Evolutionary conservation across 768 basidiomycete genomes (phyloP), one percentile per base, ranked within the genome.

Genomic region (Suillus subalutaceus): DNA sequence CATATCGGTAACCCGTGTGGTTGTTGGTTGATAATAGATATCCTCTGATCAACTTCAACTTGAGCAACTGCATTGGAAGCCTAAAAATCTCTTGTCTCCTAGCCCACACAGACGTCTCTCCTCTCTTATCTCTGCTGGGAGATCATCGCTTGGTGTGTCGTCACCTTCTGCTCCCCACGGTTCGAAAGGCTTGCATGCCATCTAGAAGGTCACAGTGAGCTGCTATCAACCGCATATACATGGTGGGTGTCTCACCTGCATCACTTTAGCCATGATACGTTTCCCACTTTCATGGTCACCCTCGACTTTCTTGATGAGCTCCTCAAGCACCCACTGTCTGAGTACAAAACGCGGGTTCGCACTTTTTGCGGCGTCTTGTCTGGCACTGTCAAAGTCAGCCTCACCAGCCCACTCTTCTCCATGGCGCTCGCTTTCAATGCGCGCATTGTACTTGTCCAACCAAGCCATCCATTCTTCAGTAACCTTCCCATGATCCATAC

Each of bases 261-360:
- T 79, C 20, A 97, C 90, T 77, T 94, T 93, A 15, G 88, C 88
- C 61, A 98, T 79, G 3, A 91, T 79, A 65, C 84, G 81, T 79
- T 88, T 89, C 58, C 91, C 91, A 66, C 79, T 85, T 26, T 81
- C 79, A 12, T 81, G 74, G 71, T 95, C 91, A 66, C 78, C 77
- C 73, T 95, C 92, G 2, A 94, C 53, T 55, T 56, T 56, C 67
- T 79, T 77, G 73, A 99, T 99, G 30, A 93, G 90, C 73, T 99
- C 96, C 75, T 99, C 96, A 41, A 99, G 82, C 10, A 99, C 80
- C 97, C 97, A 99, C 78, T 99, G 97, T 66, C 97, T 82, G 66
- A 99, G 78, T 41, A 97, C 89, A 77, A 99, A 99, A 43, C 96
- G 83, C 20, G 97, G 97, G 74, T 99, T 99, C 37, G 83, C 87